phyloP scores from a whole-genome alignment of 257 asterid genomes.

The Leonotis leonurus region DNA sequence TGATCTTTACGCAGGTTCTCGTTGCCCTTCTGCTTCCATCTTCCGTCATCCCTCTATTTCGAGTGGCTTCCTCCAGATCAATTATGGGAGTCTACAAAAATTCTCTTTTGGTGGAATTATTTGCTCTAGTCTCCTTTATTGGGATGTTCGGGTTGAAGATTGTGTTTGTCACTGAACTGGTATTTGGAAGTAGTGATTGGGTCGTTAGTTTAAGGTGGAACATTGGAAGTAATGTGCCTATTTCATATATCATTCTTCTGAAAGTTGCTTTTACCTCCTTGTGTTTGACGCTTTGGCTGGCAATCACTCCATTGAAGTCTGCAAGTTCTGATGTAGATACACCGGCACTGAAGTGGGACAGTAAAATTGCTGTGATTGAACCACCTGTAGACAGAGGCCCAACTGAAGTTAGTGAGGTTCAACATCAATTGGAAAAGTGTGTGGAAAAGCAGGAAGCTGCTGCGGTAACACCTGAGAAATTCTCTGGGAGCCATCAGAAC shows the following conservation, averaged over 20 bases:
- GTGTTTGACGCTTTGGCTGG: slow-evolving; percentile 77
- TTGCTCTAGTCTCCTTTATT: slow-evolving; percentile 48
- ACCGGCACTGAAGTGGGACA: slow-evolving; percentile 42
- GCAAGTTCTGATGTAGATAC: slow-evolving; percentile 46
- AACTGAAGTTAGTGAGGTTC: slow-evolving; percentile 29
- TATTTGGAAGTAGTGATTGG: slow-evolving; percentile 93
- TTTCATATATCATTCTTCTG: slow-evolving; percentile 61
- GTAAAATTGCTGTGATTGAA: slow-evolving; percentile 18
- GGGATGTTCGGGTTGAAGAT: slow-evolving; percentile 68
- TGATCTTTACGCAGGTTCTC: slow-evolving; percentile 70
- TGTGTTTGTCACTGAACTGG: slow-evolving; percentile 70
- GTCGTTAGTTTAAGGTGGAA: slow-evolving; percentile 73
- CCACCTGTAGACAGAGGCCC: slow-evolving; percentile 28
- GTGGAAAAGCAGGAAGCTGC: slow-evolving; percentile 34
- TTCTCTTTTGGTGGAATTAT: slow-evolving; percentile 54
- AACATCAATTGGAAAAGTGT: slow-evolving; percentile 31
- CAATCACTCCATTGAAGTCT: slow-evolving; percentile 79
- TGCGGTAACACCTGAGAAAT: slow-evolving; percentile 24
- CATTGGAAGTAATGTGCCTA: slow-evolving; percentile 49
- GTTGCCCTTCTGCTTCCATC: slow-evolving; percentile 92
- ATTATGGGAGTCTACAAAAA: slow-evolving; percentile 68
- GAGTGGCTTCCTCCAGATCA: slow-evolving; percentile 76
- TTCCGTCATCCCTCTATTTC: slow-evolving; percentile 79
- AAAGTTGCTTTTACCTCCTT: slow-evolving; percentile 50
- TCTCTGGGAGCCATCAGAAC: slow-evolving; percentile 30